Conservation (phyloP, 1,139 yeast genomes). For the Magnusiomyces sp. region DNA sequence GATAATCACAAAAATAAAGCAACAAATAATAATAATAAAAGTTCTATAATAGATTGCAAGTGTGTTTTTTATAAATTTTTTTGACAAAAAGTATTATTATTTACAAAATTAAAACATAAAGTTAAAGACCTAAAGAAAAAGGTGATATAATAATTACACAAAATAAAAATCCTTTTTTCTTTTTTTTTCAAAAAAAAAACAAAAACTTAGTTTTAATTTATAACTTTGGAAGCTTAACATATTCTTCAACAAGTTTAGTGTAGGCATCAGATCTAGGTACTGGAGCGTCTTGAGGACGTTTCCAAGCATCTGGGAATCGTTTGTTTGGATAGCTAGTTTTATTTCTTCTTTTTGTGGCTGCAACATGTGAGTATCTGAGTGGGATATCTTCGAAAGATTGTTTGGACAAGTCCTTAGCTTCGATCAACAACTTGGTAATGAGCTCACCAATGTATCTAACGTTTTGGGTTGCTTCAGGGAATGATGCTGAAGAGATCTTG, state of each 20-base stretch:
- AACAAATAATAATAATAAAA: too few relatives aligned
- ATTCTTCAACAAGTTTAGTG: slow-evolving; percentile 10
- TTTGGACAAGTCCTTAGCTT: slow-evolving; percentile 49
- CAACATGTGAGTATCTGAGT: slow-evolving; percentile 63
- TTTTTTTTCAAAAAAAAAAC: too few relatives aligned
- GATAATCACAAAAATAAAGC: too few relatives aligned
- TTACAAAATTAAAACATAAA: too few relatives aligned
- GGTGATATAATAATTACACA: too few relatives aligned
- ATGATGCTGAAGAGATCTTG: slow-evolving; percentile 54
- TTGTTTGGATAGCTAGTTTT: slow-evolving; percentile 25
- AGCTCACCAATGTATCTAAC: slow-evolving; percentile 63
- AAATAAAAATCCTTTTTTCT: too few relatives aligned
- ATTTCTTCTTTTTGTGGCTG: slow-evolving; percentile 37
- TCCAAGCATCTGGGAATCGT: slow-evolving; percentile 78
- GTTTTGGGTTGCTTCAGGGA: slow-evolving; percentile 76
- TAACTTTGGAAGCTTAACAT: slow-evolving; percentile 14
- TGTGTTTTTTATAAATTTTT: too few relatives aligned
- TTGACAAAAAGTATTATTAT: too few relatives aligned
- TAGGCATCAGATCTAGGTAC: slow-evolving; percentile 19
- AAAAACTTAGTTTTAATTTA: too few relatives aligned
- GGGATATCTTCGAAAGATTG: slow-evolving; percentile 72
- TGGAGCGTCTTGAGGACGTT: slow-evolving; percentile 45
- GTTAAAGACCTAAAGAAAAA: too few relatives aligned
- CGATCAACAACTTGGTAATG: slow-evolving; percentile 50
- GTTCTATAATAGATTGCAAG: too few relatives aligned